Evolutionary conservation across 2,329 filamentous ascomycete species (phyloP).

Genomic region (Aspergillus sp.): DNA sequence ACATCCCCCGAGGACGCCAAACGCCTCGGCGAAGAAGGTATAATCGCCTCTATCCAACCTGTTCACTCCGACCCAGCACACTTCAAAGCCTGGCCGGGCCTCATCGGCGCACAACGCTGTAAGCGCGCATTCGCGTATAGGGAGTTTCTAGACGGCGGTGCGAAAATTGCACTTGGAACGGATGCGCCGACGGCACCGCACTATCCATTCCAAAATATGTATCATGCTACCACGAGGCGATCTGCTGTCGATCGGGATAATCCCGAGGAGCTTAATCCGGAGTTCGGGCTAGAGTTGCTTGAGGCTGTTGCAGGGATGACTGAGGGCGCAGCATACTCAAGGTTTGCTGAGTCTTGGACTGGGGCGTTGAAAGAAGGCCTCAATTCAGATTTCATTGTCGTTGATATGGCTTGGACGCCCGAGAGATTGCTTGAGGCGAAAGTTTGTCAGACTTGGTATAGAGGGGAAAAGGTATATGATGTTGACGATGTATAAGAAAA

Average conservation of each 20-base stretch:
- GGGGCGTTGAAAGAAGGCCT: slow-evolving; percentile 40
- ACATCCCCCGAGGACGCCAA: slow-evolving; percentile 47
- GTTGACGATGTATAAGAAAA: neutral
- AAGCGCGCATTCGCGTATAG: slow-evolving; percentile 51
- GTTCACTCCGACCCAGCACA: slow-evolving; percentile 46
- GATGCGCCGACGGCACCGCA: slow-evolving; percentile 52
- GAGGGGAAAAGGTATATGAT: slow-evolving; percentile 33
- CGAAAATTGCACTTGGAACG: slow-evolving; percentile 46
- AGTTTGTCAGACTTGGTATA: slow-evolving; percentile 46
- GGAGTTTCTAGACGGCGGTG: slow-evolving; percentile 47
- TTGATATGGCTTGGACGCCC: slow-evolving; percentile 42
- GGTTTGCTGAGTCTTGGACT: slow-evolving; percentile 42
- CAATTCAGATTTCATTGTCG: slow-evolving; percentile 46
- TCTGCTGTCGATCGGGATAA: slow-evolving; percentile 41
- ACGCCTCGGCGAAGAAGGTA: slow-evolving; percentile 46
- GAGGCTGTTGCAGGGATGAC: slow-evolving; percentile 47
- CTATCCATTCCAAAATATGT: slow-evolving; percentile 46
- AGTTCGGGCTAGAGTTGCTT: slow-evolving; percentile 43
- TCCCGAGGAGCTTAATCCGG: slow-evolving; percentile 39
- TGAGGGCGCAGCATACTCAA: slow-evolving; percentile 46
- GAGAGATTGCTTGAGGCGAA: slow-evolving; percentile 40
- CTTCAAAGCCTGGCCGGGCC: slow-evolving; percentile 45
- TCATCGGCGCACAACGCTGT: slow-evolving; percentile 45
- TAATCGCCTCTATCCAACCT: slow-evolving; percentile 42
- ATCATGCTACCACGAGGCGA: slow-evolving; percentile 50